Evolutionary conservation across 306 rosid genomes (phyloP), one percentile per base, ranked within the genome.

Genomic region (Quercus dentata): DNA sequence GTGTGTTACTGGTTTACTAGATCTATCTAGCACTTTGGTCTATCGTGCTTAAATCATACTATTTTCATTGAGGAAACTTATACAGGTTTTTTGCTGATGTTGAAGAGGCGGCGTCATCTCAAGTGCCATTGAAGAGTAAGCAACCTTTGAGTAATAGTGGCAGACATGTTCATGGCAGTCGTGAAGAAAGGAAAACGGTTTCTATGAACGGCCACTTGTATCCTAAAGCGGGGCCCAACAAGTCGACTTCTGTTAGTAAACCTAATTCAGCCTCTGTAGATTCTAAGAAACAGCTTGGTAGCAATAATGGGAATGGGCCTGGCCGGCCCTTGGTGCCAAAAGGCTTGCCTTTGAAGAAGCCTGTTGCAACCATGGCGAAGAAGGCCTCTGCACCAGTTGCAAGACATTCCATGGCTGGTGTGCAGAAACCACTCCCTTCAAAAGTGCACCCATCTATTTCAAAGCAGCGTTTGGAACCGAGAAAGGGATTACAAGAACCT

Each of bases 251-350:
- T 82, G 52, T 85, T 52, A 74, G 85, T 81, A 86, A 82, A 79
- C 83, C 85, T 33, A 80, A 82, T 80, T 74, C 70, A 59, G 65
- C 79, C 65, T 62, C 78, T 1, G 44, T 76, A 76, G 92, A 89
- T 85, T 78, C 92, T 77, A 91, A 90, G 83, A 91, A 70, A 75
- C 97, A 85, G 57, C 90, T 90, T 72, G 88, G 86, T 74, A 90
- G 74, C 79, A 86, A 80, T 72, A 83, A 55, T 25, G 93, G 84
- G 69, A 89, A 71, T 83, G 94, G 93, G 58, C 89, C 88, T 23
- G 89, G 94, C 38, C 97, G 91, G 86, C 91, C 92, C 13, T 49
- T 74, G 68, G 92, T 68, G 31, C 74, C 85, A 33, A 94, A 89
- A 85, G 88, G 82, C 33, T 20, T 84, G 61, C 91, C 88, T 51